Percentiles rank a stretch among this genome's conserved stretches.
Evolutionary conservation across 768 basidiomycete species (phyloP).

Genomic region (Auricularia cornea): DNA sequence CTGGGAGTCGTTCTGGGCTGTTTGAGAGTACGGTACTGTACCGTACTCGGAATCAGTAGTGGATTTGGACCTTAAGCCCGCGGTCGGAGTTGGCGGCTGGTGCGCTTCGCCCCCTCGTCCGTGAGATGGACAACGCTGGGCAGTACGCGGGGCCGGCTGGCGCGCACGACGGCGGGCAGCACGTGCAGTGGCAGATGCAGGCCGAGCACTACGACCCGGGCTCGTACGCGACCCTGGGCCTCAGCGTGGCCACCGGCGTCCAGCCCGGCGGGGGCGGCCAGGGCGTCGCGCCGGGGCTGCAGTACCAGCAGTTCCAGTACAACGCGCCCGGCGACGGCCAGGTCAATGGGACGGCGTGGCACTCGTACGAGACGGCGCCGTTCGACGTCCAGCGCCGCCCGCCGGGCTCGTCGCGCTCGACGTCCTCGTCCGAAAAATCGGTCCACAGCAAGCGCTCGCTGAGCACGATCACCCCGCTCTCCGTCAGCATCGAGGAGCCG

Average conservation of each 20-base stretch:
- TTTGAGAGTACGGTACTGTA: no score
- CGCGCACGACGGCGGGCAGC: neutral
- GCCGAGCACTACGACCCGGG: slow-evolving; percentile 6
- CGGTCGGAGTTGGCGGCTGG: no score
- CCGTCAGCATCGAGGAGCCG: slow-evolving; percentile 24
- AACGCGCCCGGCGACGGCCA: neutral
- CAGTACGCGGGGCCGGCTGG: no score
- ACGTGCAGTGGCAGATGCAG: neutral
- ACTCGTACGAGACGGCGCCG: slow-evolving; percentile 2
- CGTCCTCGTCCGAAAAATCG: slow-evolving; percentile 45
- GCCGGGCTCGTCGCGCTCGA: slow-evolving; percentile 34
- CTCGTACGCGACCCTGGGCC: slow-evolving; percentile 22
- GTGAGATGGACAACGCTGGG: no score
- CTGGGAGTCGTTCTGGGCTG: neutral
- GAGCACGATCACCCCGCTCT: slow-evolving; percentile 30
- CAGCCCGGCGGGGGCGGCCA: slow-evolving; percentile 15
- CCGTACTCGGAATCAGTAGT: neutral
- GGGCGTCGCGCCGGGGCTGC: slow-evolving; percentile 9
- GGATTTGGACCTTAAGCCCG: no score
- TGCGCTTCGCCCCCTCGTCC: no score
- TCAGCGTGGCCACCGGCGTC: slow-evolving; percentile 26
- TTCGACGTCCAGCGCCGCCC: slow-evolving; percentile 20
- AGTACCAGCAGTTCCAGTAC: slow-evolving; percentile 13
- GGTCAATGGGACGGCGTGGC: neutral
- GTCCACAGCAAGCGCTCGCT: slow-evolving; percentile 65